These are phyloP conservation scores for Verticillium nonalfalfae DNA, from an alignment of 2,329 filamentous ascomycete genomes.

Conservation along the genomic window DNA sequence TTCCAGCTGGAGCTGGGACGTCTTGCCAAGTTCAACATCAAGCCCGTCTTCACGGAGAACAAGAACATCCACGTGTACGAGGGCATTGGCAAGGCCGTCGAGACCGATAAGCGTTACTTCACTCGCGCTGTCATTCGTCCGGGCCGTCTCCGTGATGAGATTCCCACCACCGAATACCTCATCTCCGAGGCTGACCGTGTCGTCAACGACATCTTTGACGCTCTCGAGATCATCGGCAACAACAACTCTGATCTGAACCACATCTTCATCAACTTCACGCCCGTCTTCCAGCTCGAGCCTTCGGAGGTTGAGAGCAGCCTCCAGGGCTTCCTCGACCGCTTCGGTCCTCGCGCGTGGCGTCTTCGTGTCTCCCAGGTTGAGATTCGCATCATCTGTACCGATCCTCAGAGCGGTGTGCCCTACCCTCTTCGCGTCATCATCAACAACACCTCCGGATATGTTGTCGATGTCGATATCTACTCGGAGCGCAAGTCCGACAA, in stretches of 20 bases:
- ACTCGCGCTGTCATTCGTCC: conserved; percentile 92
- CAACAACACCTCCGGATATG: conserved; percentile 96
- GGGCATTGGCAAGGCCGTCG: conserved; percentile 87
- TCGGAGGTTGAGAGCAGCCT: conserved; percentile 88
- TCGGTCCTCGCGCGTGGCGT: conserved; percentile 90
- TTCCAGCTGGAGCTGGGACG: conserved; percentile 97
- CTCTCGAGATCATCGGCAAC: conserved; percentile 96
- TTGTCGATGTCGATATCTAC: conserved; percentile 96
- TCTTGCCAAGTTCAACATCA: conserved; percentile 95
- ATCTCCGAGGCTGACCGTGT: conserved; percentile 94
- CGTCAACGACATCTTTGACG: conserved; percentile 96
- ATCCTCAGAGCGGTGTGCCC: conserved; percentile 73
- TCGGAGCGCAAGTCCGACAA: conserved; percentile 97
- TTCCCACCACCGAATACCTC: conserved; percentile 96
- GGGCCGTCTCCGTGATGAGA: conserved; percentile 91
- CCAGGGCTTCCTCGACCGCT: conserved; percentile 92
- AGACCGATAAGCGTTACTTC: conserved; percentile 98
- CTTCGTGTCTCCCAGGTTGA: conserved; percentile 95
- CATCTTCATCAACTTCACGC: conserved; percentile 99
- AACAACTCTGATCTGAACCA: conserved; percentile 99
- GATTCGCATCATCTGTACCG: conserved; percentile 97
- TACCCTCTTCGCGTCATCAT: conserved; percentile 94
- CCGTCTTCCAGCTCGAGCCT: conserved; percentile 88
- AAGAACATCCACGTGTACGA: conserved; percentile 99
- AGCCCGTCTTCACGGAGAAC: conserved; percentile 98